Base-by-base conservation (phyloP, 2,329 filamentous ascomycete species). In the Hymenoscyphus linearis region DNA sequence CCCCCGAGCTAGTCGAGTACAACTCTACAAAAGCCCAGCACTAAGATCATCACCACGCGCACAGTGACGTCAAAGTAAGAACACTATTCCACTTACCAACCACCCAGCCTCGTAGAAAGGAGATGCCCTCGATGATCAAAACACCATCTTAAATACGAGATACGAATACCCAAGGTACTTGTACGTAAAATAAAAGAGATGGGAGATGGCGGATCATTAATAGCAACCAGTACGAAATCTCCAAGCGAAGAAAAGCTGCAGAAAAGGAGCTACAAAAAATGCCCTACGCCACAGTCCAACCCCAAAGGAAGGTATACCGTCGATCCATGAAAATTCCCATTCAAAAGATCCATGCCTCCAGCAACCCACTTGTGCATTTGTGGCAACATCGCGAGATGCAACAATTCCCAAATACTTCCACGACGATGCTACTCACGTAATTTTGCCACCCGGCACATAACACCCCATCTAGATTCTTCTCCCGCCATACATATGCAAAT, bases 1-100 rank as follows among this genome's bases (percentile, higher is more conserved):
- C 35, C 35, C 35, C 35, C 35, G 35, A 37, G 35, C 35, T 14
- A 37, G 13, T 14, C 2, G 16, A 71, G 52, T n/a, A 14, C 18
- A 40, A 37, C 35, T 14, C 35, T 2, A 37, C 12, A 37, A 37
- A 40, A 71, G 71, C 53, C 36, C 16, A 40, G 7, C 37, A 40
- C 37, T 40, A 40, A 40, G 37, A 40, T 40, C 37, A n/a, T 40
- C 37, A 14, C 37, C 18, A 14, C 2, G 16, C 37, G 37, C 37
- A 40, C 37, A 40, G 37, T 40, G 37, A 40, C 37, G 37, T 40
- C 37, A 40, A 40, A 40, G 18, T 40, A 40, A 40, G 37, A 40
- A 40, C 37, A 40, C 37, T 40, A 18, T 40, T 37, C 35, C 35
- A 37, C 35, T 37, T 4, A 3, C 35, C 37, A 40, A 40, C 37